Percentiles rank a stretch among this genome's conserved stretches.
Conservation (phyloP, 2,329 filamentous ascomycete genomes). For the Ophiostoma pallidulum region DNA sequence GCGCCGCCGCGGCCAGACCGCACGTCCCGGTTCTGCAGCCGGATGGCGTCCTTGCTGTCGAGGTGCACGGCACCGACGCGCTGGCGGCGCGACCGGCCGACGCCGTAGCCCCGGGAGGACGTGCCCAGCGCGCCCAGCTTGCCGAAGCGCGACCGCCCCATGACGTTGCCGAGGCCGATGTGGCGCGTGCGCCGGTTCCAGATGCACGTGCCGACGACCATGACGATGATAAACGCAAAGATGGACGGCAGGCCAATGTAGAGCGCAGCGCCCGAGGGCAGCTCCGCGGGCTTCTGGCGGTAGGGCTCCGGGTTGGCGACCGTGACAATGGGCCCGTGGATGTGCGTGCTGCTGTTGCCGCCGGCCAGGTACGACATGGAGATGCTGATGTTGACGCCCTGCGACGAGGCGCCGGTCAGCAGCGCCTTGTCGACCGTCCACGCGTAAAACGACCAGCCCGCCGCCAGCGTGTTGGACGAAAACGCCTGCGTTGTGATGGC, state of each 20-base stretch:
- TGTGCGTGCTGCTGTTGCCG: slow-evolving; percentile 22
- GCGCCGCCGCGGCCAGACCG: slow-evolving; percentile 21
- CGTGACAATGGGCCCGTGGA: slow-evolving; percentile 33
- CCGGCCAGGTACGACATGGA: slow-evolving; percentile 32
- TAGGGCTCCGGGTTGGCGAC: slow-evolving; percentile 29
- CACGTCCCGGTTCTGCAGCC: slow-evolving; percentile 32
- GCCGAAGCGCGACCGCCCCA: slow-evolving; percentile 29
- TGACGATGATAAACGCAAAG: slow-evolving; percentile 36
- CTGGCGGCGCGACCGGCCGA: slow-evolving; percentile 25
- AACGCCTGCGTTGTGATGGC: slow-evolving; percentile 23
- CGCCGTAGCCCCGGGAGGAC: slow-evolving; percentile 33
- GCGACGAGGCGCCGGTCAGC: slow-evolving; percentile 26
- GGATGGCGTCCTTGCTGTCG: slow-evolving; percentile 33
- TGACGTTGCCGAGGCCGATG: slow-evolving; percentile 43
- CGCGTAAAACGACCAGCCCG: slow-evolving; percentile 39
- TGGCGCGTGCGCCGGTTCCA: slow-evolving; percentile 43
- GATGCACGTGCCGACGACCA: slow-evolving; percentile 46
- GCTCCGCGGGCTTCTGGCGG: slow-evolving; percentile 23
- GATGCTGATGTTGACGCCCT: slow-evolving; percentile 38
- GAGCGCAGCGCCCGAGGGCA: slow-evolving; percentile 33
- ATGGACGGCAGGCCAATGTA: slow-evolving; percentile 44
- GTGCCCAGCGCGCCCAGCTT: slow-evolving; percentile 13
- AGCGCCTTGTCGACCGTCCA: slow-evolving; percentile 31
- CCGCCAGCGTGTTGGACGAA: slow-evolving; percentile 26
- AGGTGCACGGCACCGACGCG: slow-evolving; percentile 24